A percentile compares a stretch with the other conserved stretches of the same genome.
Conservation (phyloP, 768 basidiomycete species). For the Boletellus ananiceps region DNA sequence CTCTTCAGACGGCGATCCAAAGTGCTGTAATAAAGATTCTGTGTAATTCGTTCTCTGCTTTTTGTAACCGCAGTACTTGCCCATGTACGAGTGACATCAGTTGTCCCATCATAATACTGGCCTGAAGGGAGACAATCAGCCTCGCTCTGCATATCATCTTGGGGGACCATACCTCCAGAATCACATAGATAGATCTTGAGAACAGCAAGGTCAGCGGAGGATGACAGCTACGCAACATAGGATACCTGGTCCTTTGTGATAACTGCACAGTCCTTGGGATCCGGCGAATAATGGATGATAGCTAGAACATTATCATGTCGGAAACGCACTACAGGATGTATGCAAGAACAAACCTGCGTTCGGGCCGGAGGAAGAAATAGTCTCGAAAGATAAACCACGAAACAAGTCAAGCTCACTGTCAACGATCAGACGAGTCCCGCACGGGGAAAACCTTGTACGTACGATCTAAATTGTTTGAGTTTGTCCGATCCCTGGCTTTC, state of each 20-base stretch:
- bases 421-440: not conserved
- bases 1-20: slow-evolving; percentile 76
- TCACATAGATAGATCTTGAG: slow-evolving; percentile 72
- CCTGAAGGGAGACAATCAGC: slow-evolving; percentile 34
- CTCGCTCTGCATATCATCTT: not conserved
- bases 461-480: slow-evolving; percentile 80
- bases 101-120: slow-evolving; percentile 91
- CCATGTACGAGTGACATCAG: slow-evolving; percentile 90
- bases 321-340: not conserved
- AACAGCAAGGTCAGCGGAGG: slow-evolving; percentile 35
- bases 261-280: slow-evolving; percentile 63
- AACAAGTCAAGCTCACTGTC: slow-evolving; percentile 71
- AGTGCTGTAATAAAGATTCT: slow-evolving; percentile 53
- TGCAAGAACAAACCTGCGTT: slow-evolving; percentile 65
- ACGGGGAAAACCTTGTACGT: slow-evolving; percentile 27
- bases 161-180: slow-evolving; percentile 59
- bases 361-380: slow-evolving; percentile 89
- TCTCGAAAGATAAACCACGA: slow-evolving; percentile 84
- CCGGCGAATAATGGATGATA: slow-evolving; percentile 91
- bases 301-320: slow-evolving; percentile 39
- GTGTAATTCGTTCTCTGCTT: not conserved
- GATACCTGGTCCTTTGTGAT: slow-evolving; percentile 71
- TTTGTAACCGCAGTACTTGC: slow-evolving; percentile 35
- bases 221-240: not conserved
- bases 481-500: slow-evolving; percentile 80